Evolutionary conservation across 2,329 filamentous ascomycete species (phyloP), one percentile per base, ranked within the genome.

Genomic region (Apiospora arundinis): DNA sequence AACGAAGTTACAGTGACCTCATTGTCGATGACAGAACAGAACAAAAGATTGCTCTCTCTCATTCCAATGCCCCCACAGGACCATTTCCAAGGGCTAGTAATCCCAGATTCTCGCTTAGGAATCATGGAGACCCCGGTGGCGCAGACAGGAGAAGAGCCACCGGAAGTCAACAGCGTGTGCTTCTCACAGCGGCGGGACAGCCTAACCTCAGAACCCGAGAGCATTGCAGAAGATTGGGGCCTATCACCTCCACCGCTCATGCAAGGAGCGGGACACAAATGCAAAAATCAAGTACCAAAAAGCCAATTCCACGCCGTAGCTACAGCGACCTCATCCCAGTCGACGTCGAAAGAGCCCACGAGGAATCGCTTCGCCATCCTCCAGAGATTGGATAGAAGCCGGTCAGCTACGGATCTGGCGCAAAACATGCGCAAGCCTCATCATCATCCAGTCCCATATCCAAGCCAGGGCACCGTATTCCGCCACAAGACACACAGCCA

Each of bases 241-340:
- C 25, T 5, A 23, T 28, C 12, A 16, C 23, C 32, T 18, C 18
- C 40, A 23, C 65, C n/a, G 18, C 42, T 25, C 40, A 67, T 11
- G 5, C 65, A 67, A 9, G 32, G 18, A 18, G n/a, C 37, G 21
- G 40, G 12, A 16, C 18, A n/a, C 45, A 25, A 16, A 9, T 56
- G 32, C 16, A 28, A 52, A 42, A 23, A 11, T 21, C 67, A 9
- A 45, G 18, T 40, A 67, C 56, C 68, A 67, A 25, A 68, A 70
- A 63, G 73, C 70, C 72, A 70, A 69, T 68, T 60, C 72, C 67
- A 25, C 74, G 76, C 70, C 74, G 73, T 45, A 80, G 77, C 75
- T 81, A 81, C 76, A 83, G 80, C 72, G 81, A 83, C 72, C 77
- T 82, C 76, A 81, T 83, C 73, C 78, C 82, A 71, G 77, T 81